Conservation (phyloP, 495 filamentous ascomycete genomes). For the Stereocaulon alpinum region DNA sequence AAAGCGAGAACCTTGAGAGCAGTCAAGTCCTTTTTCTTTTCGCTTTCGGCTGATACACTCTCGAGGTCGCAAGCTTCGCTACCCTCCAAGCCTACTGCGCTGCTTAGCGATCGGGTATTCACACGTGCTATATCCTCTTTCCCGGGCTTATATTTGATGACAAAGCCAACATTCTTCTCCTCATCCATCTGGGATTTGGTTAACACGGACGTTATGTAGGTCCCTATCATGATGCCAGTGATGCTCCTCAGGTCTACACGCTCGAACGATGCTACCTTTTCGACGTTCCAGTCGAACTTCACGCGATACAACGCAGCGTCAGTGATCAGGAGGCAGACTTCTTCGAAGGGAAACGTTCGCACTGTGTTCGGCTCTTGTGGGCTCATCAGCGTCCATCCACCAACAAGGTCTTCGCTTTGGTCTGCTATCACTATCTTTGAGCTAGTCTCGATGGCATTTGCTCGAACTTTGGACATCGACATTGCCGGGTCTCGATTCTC, state of each 20-base stretch:
- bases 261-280: constrained; percentile 86
- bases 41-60: constrained; percentile 37
- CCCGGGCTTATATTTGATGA: constrained; percentile 63
- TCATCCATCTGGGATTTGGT: constrained; percentile 64
- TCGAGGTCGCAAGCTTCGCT: constrained; percentile 24
- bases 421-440: constrained; percentile 77
- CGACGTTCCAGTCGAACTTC: constrained; percentile 82
- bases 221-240: constrained; percentile 58
- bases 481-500: constrained; percentile 81
- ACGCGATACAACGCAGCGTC: constrained; percentile 76
- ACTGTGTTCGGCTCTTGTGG: constrained; percentile 56
- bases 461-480: constrained; percentile 68
- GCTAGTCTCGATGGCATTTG: constrained; percentile 79
- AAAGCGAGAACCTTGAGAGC: constrained; percentile 36
- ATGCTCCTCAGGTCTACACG: constrained; percentile 69
- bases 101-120: constrained; percentile 76
- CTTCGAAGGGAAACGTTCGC: constrained; percentile 62
- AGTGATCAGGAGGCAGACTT: constrained; percentile 77
- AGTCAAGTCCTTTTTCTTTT: constrained; percentile 18
- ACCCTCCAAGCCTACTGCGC: constrained; percentile 29
- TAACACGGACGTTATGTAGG: constrained; percentile 81
- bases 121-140: constrained; percentile 56
- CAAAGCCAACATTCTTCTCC: constrained; percentile 67
- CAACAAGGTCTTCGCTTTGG: constrained; percentile 68
- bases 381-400: constrained; percentile 71